A percentile compares a stretch with the other conserved stretches of the same genome.
Evolutionary conservation across 2,329 filamentous ascomycete genomes (phyloP).

Genomic region (Scolecobasidium constrictum): DNA sequence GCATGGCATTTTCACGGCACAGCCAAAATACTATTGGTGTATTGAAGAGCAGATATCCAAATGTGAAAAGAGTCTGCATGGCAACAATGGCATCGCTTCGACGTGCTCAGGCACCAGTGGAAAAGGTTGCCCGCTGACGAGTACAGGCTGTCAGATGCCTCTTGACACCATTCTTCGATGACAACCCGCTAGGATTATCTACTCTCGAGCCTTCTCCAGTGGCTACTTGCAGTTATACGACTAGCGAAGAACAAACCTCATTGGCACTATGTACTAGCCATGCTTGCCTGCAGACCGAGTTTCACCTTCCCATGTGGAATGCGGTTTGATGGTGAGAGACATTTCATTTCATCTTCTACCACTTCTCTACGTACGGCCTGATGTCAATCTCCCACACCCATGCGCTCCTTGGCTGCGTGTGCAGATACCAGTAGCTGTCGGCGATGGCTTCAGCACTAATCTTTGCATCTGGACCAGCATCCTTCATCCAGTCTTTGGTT

Average conservation of each 20-base stretch:
- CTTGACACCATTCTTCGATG: no score
- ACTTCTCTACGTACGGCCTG: constrained; percentile 74
- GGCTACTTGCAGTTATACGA: constrained; percentile 83
- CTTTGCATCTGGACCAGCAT: constrained; percentile 51
- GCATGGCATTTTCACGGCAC: constrained; percentile 3
- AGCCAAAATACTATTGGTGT: not conserved
- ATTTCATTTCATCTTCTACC: constrained; percentile 41
- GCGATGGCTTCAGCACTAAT: constrained; percentile 74
- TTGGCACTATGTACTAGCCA: constrained; percentile 21
- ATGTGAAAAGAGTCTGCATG: not conserved
- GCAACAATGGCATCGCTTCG: constrained; percentile 5
- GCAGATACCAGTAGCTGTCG: constrained; percentile 74
- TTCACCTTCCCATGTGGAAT: constrained; percentile 51
- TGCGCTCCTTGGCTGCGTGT: constrained; percentile 66
- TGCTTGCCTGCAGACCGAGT: constrained; percentile 74
- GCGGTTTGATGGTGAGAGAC: constrained; percentile 82
- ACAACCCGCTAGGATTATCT: constrained; percentile 59
- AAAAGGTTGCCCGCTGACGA: no score
- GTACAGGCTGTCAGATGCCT: no score
- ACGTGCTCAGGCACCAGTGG: no score
- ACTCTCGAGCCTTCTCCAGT: constrained; percentile 63
- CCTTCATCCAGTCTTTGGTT: constrained; percentile 49
- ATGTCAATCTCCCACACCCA: constrained; percentile 79
- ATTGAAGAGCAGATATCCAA: constrained; percentile 1
- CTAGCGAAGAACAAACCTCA: constrained; percentile 66